Evolutionary conservation across 805 yeast species (phyloP), one percentile per base, ranked within the genome.

Genomic region (Metschnikowia matae): DNA sequence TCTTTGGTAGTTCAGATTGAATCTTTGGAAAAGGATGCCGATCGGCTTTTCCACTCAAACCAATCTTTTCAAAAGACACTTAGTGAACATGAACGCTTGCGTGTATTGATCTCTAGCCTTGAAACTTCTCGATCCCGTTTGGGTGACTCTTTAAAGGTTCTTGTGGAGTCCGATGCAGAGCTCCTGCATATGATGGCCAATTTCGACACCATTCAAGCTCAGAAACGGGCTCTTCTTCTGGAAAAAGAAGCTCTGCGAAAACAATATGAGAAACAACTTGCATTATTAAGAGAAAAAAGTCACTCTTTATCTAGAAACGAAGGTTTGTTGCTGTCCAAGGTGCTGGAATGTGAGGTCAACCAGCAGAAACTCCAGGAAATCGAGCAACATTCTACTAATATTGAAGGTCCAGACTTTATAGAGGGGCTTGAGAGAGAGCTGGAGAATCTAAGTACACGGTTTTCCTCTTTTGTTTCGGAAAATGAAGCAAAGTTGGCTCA

Each of bases 51-150:
- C 66, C 80, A 81, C 44, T 75, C 88, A 1, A 88, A 89, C 61
- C 96, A 89, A 62, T 85, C 86, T 51, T 91, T 85, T 62, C 96
- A 89, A 62, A 75, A 82, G 52, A 80, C 83, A 0, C 62, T 91
- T 18, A 82, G 86, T 29, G 80, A 80, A 54, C 66, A 83, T 20
- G 88, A 85, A 37, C 81, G 79, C 46, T 62, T 86, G 41, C 69
- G 71, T 34, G 43, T 40, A 21, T 29, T 40, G 34, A 40, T 40
- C 11, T 26, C 43, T 7, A 29, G 21, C 34, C 33, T 40, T 3
- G 53, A 58, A 2, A 81, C 78, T 15, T 87, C 84, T 53, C 74
- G 82, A 3, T 65, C 66, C 8, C 72, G 87, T 42, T 62, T 89
- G 3, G 64, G 65, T n/a, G 55, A 66, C 0, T 70, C 82, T 0